Base-by-base conservation (phyloP, 805 yeast genomes). In the Kodamaea kaohsiungensis region DNA sequence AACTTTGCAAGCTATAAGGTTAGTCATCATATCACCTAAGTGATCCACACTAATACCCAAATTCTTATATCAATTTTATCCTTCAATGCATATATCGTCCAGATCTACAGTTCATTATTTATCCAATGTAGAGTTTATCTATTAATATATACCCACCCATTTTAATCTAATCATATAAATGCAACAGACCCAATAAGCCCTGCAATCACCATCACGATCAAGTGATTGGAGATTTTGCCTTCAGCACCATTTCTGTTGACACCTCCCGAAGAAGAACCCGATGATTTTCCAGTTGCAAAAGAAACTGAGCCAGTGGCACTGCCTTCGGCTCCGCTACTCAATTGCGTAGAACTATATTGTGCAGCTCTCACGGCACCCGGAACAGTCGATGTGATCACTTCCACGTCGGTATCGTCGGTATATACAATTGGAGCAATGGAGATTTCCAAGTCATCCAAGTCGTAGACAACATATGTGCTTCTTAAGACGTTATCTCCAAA, bases 401-500 rank as follows among this genome's bases (percentile, higher is more conserved):
- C 83, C 46, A 84, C 75, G 53, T 81, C 67, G 53, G 71, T 72
- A 12, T 66, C 65, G 52, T 59, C 48, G 35, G 73, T 61, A 52
- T 66, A 65, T 16, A 57, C 60, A 25, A 57, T 69, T 49, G 64
- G 72, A 7, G 75, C 67, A 15, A 87, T 59, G 2, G 88, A 83
- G 39, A 87, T 72, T 61, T 81, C 76, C 47, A 68, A 69, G 62
- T 79, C 79, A 33, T 84, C 89, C 50, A 85, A 69, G 66, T 88
- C 87, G 66, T 80, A 85, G 13, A 85, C 89, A 25, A 84, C 76
- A 65, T 86, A 87, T 1, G 86, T 85, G 54, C 81, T 77, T 52
- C 89, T 75, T 58, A 88, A 69, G 63, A 88, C 81, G 46, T 81
- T 78, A 64, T 86, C 91, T 9, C 95, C 95, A 38, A 88, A 72